Evolutionary conservation across 2,329 filamentous ascomycete species (phyloP).

Genomic region (Passalora sequoiae): DNA sequence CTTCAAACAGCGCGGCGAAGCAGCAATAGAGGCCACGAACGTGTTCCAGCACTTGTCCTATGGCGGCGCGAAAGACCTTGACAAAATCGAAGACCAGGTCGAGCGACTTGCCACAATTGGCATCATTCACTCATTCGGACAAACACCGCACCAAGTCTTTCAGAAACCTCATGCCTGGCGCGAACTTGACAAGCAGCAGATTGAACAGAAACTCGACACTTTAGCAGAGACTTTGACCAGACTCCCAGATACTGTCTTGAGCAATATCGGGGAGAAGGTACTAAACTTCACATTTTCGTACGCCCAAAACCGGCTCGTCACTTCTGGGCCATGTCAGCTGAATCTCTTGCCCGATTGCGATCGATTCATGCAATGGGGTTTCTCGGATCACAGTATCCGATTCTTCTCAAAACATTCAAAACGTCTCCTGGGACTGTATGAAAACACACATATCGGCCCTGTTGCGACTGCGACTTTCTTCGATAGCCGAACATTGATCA

Average conservation of each 20-base stretch:
- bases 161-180: conserved; percentile 70
- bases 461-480: conserved; percentile 78
- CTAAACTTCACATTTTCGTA: conserved; percentile 70
- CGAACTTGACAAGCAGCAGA: conserved; percentile 54
- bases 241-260: conserved; percentile 71
- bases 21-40: conserved; percentile 84
- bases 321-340: conserved; percentile 74
- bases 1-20: conserved; percentile 86
- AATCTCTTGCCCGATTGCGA: conserved; percentile 84
- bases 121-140: conserved; percentile 97
- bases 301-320: conserved; percentile 77
- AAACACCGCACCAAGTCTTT: conserved; percentile 95
- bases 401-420: conserved; percentile 83
- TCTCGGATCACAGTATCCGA: conserved; percentile 83
- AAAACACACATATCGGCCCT: conserved; percentile 89
- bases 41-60: conserved; percentile 97
- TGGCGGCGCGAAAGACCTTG: conserved; percentile 85
- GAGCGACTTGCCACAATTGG: conserved; percentile 85
- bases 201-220: conserved; percentile 65
- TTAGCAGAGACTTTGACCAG: conserved; percentile 70
- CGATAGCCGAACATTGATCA: conserved; percentile 85
- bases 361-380: conserved; percentile 93
- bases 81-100: conserved; percentile 81
- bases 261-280: conserved; percentile 72
- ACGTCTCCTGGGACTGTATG: conserved; percentile 79